These are phyloP conservation scores for Aspergillus oerlinghausenensis DNA, from an alignment of 2,329 filamentous ascomycete genomes.

Conservation along the genomic window DNA sequence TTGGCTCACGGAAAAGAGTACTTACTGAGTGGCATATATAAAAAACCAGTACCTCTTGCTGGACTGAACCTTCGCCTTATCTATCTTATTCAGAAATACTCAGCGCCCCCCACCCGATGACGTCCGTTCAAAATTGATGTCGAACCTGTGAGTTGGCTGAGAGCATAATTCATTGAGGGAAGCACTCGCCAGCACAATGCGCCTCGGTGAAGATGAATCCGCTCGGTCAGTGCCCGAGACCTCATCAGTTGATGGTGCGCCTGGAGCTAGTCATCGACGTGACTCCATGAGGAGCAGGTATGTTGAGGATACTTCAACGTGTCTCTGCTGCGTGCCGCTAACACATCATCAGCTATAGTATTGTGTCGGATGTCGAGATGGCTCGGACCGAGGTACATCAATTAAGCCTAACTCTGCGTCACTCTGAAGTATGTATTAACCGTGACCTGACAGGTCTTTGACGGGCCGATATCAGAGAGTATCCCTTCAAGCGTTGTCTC, in stretches of 20 bases:
- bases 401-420: neutral
- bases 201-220: slow-evolving; percentile 26
- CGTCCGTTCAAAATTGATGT: neutral
- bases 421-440: slow-evolving; percentile 5
- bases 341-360: slow-evolving; percentile 53
- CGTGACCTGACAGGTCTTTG: slow-evolving; percentile 58
- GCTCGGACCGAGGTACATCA: slow-evolving; percentile 78
- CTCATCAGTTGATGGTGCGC: slow-evolving; percentile 18
- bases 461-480: slow-evolving; percentile 89
- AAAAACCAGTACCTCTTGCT: too few species aligned
- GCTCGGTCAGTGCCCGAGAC: slow-evolving; percentile 21
- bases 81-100: neutral
- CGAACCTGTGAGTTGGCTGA: neutral
- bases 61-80: neutral
- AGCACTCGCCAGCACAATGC: neutral
- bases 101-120: neutral
- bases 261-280: slow-evolving; percentile 24
- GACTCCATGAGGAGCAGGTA: slow-evolving; percentile 40
- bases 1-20: neutral
- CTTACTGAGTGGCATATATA: too few species aligned
- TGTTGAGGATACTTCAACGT: slow-evolving; percentile 1
- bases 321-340: slow-evolving; percentile 9
- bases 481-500: slow-evolving; percentile 91
- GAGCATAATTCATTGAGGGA: neutral
- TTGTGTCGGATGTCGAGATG: slow-evolving; percentile 97